These are phyloP conservation scores for Hypomyces rosellus DNA, from an alignment of 2,329 filamentous ascomycete genomes.

Conservation along the genomic window DNA sequence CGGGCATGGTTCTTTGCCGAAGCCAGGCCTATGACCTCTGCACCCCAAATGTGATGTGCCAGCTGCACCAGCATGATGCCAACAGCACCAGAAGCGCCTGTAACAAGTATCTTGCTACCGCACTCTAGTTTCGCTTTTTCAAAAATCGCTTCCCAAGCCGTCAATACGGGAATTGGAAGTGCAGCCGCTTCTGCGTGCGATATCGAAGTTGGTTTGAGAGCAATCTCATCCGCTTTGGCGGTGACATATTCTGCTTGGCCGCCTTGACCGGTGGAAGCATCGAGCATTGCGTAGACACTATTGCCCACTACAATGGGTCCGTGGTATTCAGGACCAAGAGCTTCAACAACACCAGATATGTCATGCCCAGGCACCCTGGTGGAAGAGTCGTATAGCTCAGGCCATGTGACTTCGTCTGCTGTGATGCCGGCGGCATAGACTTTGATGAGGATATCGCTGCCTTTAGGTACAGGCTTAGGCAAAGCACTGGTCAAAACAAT, in stretches of 20 bases:
- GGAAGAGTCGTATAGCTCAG: constrained; percentile 23
- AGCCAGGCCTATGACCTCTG: constrained; percentile 23
- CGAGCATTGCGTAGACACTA: constrained; percentile 22
- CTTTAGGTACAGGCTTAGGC: constrained; percentile 10
- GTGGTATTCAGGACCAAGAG: constrained; percentile 18
- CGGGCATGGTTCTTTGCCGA: constrained; percentile 13
- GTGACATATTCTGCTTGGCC: constrained; percentile 21
- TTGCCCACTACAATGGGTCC: constrained; percentile 14
- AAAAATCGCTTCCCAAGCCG: constrained; percentile 22
- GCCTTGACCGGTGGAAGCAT: constrained; percentile 11
- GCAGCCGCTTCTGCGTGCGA: constrained; percentile 21
- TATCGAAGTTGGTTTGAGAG: constrained; percentile 15
- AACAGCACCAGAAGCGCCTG: constrained; percentile 25
- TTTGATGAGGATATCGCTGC: constrained; percentile 20
- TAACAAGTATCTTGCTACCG: constrained; percentile 19
- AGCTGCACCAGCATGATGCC: constrained; percentile 24
- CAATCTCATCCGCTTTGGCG: constrained; percentile 10
- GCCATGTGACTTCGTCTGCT: constrained; percentile 28
- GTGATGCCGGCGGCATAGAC: constrained; percentile 28
- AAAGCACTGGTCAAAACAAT: constrained; percentile 15
- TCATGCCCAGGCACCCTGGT: constrained; percentile 28
- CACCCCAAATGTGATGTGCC: constrained; percentile 14
- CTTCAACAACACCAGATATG: constrained; percentile 25
- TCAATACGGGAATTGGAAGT: constrained; percentile 24
- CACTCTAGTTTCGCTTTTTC: constrained; percentile 12